Conservation (phyloP, 140 eudicot species). For the Flaveria floridana region DNA sequence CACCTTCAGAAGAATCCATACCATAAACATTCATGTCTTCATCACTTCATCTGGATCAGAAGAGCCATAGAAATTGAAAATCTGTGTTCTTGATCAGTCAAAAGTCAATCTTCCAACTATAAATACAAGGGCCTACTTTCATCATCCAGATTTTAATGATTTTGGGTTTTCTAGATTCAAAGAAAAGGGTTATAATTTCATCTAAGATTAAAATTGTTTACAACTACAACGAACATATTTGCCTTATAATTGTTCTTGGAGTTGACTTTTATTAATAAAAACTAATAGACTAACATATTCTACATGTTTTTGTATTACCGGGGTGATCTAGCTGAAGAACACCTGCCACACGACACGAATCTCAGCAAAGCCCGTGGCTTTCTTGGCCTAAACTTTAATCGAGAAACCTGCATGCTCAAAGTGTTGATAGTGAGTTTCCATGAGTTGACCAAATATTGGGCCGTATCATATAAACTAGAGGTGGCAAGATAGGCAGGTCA, state of each 20-base stretch:
- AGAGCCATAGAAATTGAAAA: too few species aligned
- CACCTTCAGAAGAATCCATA: too few species aligned
- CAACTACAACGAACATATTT: constrained; percentile 12
- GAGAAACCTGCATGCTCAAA: constrained; percentile 59
- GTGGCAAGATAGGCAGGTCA: too few species aligned
- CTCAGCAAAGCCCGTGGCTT: constrained; percentile 56
- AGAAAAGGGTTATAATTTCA: neutral
- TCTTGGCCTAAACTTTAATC: constrained; percentile 54
- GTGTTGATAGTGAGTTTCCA: neutral
- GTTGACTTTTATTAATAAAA: constrained; percentile 30
- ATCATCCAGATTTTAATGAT: neutral
- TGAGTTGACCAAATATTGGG: neutral
- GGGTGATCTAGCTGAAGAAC: constrained; percentile 68
- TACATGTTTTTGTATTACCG: constrained; percentile 38
- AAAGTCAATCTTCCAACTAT: too few species aligned
- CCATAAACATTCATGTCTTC: too few species aligned
- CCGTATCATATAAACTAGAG: too few species aligned
- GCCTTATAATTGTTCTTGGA: constrained; percentile 37
- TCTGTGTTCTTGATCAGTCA: too few species aligned
- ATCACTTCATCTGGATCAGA: too few species aligned
- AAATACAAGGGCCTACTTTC: neutral
- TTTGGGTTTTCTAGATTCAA: neutral
- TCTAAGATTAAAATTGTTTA: constrained; percentile 17
- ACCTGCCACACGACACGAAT: constrained; percentile 73
- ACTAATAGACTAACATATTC: constrained; percentile 12